These are phyloP conservation scores for Plasmodium yoelii DNA, from an alignment of 169 alveolate genomes.

Conservation along the genomic window DNA sequence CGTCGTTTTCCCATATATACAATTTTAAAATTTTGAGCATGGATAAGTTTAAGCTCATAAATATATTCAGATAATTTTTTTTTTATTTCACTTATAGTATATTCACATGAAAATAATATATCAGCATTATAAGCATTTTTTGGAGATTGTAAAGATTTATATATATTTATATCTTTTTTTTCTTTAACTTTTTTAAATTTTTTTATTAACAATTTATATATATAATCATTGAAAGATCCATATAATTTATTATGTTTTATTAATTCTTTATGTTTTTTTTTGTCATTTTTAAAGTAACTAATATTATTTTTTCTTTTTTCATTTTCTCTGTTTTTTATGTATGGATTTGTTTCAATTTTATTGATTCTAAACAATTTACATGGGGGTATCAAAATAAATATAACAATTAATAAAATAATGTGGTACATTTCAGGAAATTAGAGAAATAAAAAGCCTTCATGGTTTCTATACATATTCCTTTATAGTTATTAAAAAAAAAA, in stretches of 20 bases:
- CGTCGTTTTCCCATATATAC: conserved; percentile 41
- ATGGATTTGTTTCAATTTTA: too few relatives aligned
- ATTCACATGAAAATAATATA: conserved; percentile 34
- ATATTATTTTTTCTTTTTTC: neutral
- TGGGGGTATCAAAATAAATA: too few relatives aligned
- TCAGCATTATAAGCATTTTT: conserved; percentile 41
- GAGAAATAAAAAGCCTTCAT: too few relatives aligned
- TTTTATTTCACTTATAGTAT: conserved; percentile 32
- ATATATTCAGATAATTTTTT: conserved; percentile 38
- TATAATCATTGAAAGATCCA: conserved; percentile 63
- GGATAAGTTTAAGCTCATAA: conserved; percentile 29
- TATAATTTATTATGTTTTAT: neutral
- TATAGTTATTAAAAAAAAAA: neutral
- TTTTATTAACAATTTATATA: conserved; percentile 36
- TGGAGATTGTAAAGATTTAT: conserved; percentile 25
- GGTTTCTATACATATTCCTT: neutral
- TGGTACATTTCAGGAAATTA: too few relatives aligned
- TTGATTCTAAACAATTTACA: too few relatives aligned
- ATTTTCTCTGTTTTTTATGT: too few relatives aligned
- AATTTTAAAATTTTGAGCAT: conserved; percentile 14
- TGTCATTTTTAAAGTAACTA: neutral
- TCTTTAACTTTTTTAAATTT: conserved; percentile 28
- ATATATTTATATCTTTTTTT: conserved; percentile 11
- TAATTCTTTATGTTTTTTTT: neutral
- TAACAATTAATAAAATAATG: too few relatives aligned